These are phyloP conservation scores for Myriangium duriaei DNA, from an alignment of 2,329 filamentous ascomycete genomes.

Conservation along the genomic window DNA sequence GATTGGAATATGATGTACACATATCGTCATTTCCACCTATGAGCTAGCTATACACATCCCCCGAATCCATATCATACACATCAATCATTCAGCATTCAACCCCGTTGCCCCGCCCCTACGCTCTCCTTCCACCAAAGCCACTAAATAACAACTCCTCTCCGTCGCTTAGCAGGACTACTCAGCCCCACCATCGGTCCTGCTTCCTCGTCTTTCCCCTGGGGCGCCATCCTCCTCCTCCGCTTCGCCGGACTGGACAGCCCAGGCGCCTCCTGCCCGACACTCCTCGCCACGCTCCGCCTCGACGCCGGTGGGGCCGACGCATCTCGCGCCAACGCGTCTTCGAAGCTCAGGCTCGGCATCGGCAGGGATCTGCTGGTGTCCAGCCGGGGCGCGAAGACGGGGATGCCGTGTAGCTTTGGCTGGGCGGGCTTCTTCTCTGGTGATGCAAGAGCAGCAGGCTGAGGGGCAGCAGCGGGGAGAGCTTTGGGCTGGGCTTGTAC, in stretches of 20 bases:
- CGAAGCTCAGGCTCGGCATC: slow-evolving; percentile 4
- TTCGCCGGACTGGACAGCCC: slow-evolving; percentile 18
- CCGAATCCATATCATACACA: too few relatives aligned
- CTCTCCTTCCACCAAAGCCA: slow-evolving; percentile 1
- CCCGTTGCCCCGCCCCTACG: slow-evolving; percentile 8
- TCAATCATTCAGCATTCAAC: too few relatives aligned
- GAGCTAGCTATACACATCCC: too few relatives aligned
- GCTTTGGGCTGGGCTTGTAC: background rate
- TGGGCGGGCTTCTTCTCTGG: background rate
- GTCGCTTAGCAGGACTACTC: slow-evolving; percentile 6
- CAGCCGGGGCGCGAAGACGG: slow-evolving; percentile 5
- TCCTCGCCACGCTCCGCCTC: background rate
- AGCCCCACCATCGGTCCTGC: slow-evolving; percentile 1
- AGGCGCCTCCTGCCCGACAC: slow-evolving; percentile 1
- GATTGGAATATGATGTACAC: too few relatives aligned
- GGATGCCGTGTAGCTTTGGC: background rate
- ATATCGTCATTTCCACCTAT: too few relatives aligned
- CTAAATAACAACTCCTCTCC: slow-evolving; percentile 8
- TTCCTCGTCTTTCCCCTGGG: slow-evolving; percentile 18
- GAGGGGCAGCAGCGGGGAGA: background rate
- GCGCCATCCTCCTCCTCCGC: slow-evolving; percentile 18
- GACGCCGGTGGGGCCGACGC: background rate
- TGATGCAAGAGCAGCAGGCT: background rate
- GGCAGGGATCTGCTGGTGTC: background rate
- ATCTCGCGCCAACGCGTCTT: background rate